Evolutionary conservation across 2,329 filamentous ascomycete species (phyloP), one percentile per base, ranked within the genome.

Genomic region (Chrysoporthe cubensis): DNA sequence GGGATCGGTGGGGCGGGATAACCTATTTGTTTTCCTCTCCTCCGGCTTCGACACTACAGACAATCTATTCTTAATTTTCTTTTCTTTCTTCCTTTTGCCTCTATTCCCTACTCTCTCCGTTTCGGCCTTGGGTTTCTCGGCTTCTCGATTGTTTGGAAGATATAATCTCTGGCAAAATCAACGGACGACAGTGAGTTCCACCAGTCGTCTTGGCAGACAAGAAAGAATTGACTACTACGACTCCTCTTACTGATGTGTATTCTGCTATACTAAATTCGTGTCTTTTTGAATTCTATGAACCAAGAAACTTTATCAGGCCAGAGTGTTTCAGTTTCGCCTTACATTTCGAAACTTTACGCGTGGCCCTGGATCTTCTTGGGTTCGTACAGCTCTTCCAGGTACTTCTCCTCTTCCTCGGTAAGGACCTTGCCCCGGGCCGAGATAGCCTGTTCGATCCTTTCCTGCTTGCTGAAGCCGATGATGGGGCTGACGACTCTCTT

Each of bases 371-470:
- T 78, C 34, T 76, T 72, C 80, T 87, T 85, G 2, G 85, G 84
- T 71, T 83, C 70, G 76, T 90, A 91, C 21, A 84, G 80, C 75
- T 88, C 88, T 76, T 91, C 88, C 4, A 91, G 76, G 72, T 87
- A 89, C 65, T 82, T 80, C 70, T 86, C 82, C 73, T 91, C 88
- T 69, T 90, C 87, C 0, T 83, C 80, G 0, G 81, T 85, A 69
- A 91, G 75, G 57, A 80, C 80, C 52, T 84, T 82, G 2, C 78
- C 80, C 5, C 79, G 71, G 0, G 80, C 78, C 2, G 80, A 78
- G 21, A 89, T 80, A 1, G 87, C 86, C 78, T 91, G 87, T 46
- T 89, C 85, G 57, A 91, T 84, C n/a, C 89, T 80, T 67, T 82
- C 80, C 44, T 84, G 79, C 64, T 81, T 90, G 70, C 82, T 85